Base-by-base conservation (phyloP, 2,329 filamentous ascomycete species). In the Cordyceps farinosa region DNA sequence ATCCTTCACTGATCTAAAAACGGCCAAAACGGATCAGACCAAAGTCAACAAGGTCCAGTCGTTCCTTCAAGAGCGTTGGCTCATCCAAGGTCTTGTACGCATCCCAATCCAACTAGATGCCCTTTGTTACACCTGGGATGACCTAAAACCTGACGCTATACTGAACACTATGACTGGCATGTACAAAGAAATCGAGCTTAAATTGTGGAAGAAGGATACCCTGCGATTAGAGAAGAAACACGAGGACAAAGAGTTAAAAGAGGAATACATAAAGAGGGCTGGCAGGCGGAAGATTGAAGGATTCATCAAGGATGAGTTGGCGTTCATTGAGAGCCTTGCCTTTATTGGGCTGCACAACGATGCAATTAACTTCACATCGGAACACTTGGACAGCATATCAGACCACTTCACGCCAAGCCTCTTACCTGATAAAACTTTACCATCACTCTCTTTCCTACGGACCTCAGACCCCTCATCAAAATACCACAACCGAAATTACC, bases 31-130 rank as follows among this genome's bases (percentile, higher is more conserved):
- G 11, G 51, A 53, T 11, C 30, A 22, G 32, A n/a, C 30, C n/a
- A 53, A 57, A 17, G 61, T 64, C 17, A 13, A 66, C 22, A 58
- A 58, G 2, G 38, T 58, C 27, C 3, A 27, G 30, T 22, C 30
- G 4, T 80, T 77, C 47, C 68, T 80, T 8, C 5, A 74, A 51
- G 7, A 61, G 0, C 72, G 74, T 64, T 56, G 30, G 61, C 66
- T 77, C 7, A 69, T 80, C 10, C 66, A 74, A 54, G 70, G 66
- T 5, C 71, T 80, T 34, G 70, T 77, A 2, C 75, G 72, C n/a
- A 79, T 80, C 48, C 79, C 78, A 0, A 76, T 80, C 63, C 77
- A 76, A 56, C 68, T 81, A 0, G 79, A 80, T 69, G 78, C 78
- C 1, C 62, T 80, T 29, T 80, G 78, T 63, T 76, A 69, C 52